phyloP scores from a whole-genome alignment of 1,284 basidiomycete species.

The Ceratobasidium papillatum region DNA sequence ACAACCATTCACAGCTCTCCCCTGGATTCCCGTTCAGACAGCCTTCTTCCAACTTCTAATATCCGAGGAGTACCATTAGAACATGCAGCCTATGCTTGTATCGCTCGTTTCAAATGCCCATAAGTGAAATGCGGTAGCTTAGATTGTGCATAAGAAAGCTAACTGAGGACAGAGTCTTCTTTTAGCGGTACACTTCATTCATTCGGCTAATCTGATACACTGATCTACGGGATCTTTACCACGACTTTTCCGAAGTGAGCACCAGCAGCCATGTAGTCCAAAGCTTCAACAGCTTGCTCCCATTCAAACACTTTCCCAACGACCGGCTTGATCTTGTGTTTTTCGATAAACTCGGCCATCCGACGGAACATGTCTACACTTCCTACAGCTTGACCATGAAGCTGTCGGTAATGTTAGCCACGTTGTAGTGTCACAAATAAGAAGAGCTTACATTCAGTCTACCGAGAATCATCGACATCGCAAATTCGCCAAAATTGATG shows the following conservation, averaged over 20 bases:
- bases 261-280: constrained; percentile 1
- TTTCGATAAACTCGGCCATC: background rate
- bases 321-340: constrained; percentile 31
- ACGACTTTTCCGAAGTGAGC: constrained; percentile 33
- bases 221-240: constrained; percentile 9
- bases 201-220: background rate
- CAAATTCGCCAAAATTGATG: too few species aligned
- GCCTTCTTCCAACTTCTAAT: too few species aligned
- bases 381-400: constrained; percentile 5
- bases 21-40: too few species aligned
- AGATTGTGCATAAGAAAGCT: constrained; percentile 45
- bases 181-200: background rate
- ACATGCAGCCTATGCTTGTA: too few species aligned
- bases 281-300: constrained; percentile 3
- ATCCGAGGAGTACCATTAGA: too few species aligned
- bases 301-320: constrained; percentile 19
- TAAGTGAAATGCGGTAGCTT: constrained; percentile 47
- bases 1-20: too few species aligned
- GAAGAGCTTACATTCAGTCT: too few species aligned
- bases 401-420: background rate
- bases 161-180: background rate
- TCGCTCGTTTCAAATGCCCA: constrained; percentile 44
- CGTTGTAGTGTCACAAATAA: background rate
- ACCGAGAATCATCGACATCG: too few species aligned
- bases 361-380: background rate